A percentile compares a stretch with the other conserved stretches of the same genome.
Conservation (phyloP, 306 rosid species). For the Gleditsia sinensis region DNA sequence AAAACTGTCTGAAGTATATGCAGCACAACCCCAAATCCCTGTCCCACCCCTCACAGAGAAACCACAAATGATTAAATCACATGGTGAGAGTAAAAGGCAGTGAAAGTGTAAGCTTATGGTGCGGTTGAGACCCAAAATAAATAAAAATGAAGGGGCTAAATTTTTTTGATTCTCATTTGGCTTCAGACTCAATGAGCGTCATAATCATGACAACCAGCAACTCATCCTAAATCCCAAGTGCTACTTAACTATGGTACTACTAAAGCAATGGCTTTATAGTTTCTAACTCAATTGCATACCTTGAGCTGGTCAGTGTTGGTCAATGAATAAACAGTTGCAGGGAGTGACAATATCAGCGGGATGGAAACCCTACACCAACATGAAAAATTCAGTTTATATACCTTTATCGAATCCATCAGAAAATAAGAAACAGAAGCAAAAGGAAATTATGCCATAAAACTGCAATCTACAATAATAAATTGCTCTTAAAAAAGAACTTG, state of each 20-base stretch:
- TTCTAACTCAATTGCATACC: constrained; percentile 48
- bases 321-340: constrained; percentile 82
- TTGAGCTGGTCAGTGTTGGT: constrained; percentile 75
- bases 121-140: neutral
- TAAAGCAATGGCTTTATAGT: constrained; percentile 10
- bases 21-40: constrained; percentile 5
- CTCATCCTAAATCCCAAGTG: constrained; percentile 13
- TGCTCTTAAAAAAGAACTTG: constrained; percentile 39
- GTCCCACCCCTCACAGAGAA: too few species aligned
- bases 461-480: constrained; percentile 1
- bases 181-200: neutral
- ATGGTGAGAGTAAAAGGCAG: neutral
- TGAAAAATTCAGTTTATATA: constrained; percentile 29
- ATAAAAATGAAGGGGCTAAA: neutral
- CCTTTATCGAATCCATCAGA: neutral
- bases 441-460: constrained; percentile 3
- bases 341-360: constrained; percentile 87
- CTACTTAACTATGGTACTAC: neutral
- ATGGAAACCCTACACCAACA: constrained; percentile 65
- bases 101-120: neutral
- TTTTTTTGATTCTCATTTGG: neutral
- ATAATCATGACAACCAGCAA: neutral
- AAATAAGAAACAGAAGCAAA: constrained; percentile 28
- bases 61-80: neutral
- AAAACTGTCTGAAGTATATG: constrained; percentile 27